phyloP scores from a whole-genome alignment of 768 basidiomycete genomes.

The Pleurotus ostreatus region DNA sequence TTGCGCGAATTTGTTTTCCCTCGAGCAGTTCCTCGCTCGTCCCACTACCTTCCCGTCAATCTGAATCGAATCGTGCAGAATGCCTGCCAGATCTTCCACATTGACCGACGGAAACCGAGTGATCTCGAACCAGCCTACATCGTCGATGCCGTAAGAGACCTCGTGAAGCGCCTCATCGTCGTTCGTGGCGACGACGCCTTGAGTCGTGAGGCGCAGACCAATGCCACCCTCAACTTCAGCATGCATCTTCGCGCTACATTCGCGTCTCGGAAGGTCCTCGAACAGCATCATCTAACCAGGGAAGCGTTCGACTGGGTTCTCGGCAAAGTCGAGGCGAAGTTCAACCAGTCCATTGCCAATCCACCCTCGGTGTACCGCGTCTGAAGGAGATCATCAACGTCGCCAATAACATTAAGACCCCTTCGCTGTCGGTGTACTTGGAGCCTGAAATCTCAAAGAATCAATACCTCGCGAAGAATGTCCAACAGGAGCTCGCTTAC shows the following conservation, averaged over 20 bases:
- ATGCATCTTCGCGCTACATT: too few species aligned
- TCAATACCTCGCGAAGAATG: conserved; percentile 69
- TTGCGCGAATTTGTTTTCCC: conserved; percentile 84
- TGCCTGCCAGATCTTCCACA: conserved; percentile 93
- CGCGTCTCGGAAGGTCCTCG: conserved; percentile 56
- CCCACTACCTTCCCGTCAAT: conserved; percentile 93
- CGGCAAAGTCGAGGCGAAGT: conserved; percentile 93
- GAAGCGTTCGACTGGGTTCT: conserved; percentile 99
- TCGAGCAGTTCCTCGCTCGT: conserved; percentile 61
- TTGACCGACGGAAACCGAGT: conserved; percentile 81
- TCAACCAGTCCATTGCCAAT: conserved; percentile 88
- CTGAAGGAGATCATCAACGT: conserved; percentile 99
- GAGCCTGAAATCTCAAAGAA: conserved; percentile 64
- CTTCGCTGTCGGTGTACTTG: conserved; percentile 90
- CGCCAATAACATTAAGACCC: conserved; percentile 97
- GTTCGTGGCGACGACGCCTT: conserved; percentile 83
- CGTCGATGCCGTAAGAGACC: conserved; percentile 69
- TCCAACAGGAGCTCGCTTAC: conserved; percentile 90
- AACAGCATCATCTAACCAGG: conserved; percentile 80
- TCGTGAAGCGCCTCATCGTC: conserved; percentile 75
- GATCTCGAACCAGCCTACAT: conserved; percentile 48
- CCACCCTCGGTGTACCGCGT: conserved; percentile 98
- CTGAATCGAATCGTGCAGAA: conserved; percentile 94
- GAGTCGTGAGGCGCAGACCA: conserved; percentile 74
- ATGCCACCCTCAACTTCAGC: conserved; percentile 51